Percentiles rank a stretch among this genome's conserved stretches.
Evolutionary conservation across 805 yeast genomes (phyloP).

Genomic region (Brettanomyces nanus): DNA sequence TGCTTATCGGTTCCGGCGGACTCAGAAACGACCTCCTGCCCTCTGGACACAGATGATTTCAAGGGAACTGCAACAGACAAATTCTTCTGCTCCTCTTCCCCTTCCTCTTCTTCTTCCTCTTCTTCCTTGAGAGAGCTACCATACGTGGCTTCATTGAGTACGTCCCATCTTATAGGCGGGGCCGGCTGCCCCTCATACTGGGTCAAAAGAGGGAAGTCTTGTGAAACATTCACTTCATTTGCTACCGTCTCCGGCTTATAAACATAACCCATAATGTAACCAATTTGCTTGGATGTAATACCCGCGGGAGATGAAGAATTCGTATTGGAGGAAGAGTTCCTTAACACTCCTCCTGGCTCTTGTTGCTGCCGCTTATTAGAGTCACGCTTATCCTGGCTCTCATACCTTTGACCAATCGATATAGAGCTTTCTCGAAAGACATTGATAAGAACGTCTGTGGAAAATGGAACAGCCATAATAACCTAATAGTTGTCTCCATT

Average conservation of each 20-base stretch:
- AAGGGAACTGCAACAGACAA: background rate
- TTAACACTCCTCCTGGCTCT: background rate
- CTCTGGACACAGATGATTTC: background rate
- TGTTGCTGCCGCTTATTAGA: background rate
- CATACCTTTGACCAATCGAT: slow-evolving; percentile 3
- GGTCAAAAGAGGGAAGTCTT: slow-evolving; percentile 8
- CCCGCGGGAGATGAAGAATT: background rate
- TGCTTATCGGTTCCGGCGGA: background rate
- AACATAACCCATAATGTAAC: background rate
- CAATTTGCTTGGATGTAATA: background rate
- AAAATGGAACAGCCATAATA: slow-evolving; percentile 14
- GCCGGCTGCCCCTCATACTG: background rate
- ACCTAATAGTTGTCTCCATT: too few species aligned
- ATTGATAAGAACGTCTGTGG: slow-evolving; percentile 9
- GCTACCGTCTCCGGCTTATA: slow-evolving; percentile 2
- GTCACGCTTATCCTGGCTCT: background rate
- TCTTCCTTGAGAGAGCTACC: slow-evolving; percentile 3
- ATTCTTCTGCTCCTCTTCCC: background rate
- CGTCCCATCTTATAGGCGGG: slow-evolving; percentile 8
- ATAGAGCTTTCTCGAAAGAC: slow-evolving; percentile 10
- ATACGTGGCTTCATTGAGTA: background rate
- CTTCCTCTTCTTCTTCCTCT: slow-evolving; percentile 3
- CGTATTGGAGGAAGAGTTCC: background rate
- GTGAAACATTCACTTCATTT: background rate
- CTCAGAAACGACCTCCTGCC: background rate